phyloP scores from a whole-genome alignment of 1,284 basidiomycete genomes.

The Singerocomus inundabilis region DNA sequence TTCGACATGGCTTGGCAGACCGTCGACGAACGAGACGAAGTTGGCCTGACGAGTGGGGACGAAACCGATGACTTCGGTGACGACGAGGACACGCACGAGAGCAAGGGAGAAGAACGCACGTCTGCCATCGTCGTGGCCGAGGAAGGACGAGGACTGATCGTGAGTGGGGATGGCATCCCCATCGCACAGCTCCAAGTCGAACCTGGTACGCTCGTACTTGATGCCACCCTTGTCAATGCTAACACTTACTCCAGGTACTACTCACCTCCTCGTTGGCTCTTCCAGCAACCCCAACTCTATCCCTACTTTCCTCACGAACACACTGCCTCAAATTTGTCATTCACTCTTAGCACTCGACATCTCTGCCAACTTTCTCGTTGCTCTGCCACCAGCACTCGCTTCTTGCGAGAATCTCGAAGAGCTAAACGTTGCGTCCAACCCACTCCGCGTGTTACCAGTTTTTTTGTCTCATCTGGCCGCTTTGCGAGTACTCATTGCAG shows the following conservation, averaged over 20 bases:
- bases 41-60: slow-evolving; percentile 63
- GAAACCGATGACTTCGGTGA: slow-evolving; percentile 70
- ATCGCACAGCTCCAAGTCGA: slow-evolving; percentile 62
- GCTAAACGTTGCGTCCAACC: slow-evolving; percentile 90
- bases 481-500: slow-evolving; percentile 86
- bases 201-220: slow-evolving; percentile 51
- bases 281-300: slow-evolving; percentile 76
- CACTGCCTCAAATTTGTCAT: slow-evolving; percentile 67
- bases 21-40: slow-evolving; percentile 72
- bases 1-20: slow-evolving; percentile 73
- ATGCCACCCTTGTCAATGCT: slow-evolving; percentile 2
- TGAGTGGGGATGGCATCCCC: slow-evolving; percentile 63
- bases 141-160: slow-evolving; percentile 77
- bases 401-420: slow-evolving; percentile 85
- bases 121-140: slow-evolving; percentile 75
- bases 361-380: slow-evolving; percentile 80
- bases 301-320: slow-evolving; percentile 66
- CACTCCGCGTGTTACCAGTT: slow-evolving; percentile 78
- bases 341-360: slow-evolving; percentile 89
- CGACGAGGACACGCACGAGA: slow-evolving; percentile 51
- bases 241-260: slow-evolving; percentile 61
- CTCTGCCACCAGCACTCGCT: slow-evolving; percentile 77
- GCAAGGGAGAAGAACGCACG: slow-evolving; percentile 63
- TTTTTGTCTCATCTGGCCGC: slow-evolving; percentile 76
- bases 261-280: slow-evolving; percentile 82